These are phyloP conservation scores for Hypoxylon sp. DNA, from an alignment of 2,329 filamentous ascomycete species.

Conservation along the genomic window DNA sequence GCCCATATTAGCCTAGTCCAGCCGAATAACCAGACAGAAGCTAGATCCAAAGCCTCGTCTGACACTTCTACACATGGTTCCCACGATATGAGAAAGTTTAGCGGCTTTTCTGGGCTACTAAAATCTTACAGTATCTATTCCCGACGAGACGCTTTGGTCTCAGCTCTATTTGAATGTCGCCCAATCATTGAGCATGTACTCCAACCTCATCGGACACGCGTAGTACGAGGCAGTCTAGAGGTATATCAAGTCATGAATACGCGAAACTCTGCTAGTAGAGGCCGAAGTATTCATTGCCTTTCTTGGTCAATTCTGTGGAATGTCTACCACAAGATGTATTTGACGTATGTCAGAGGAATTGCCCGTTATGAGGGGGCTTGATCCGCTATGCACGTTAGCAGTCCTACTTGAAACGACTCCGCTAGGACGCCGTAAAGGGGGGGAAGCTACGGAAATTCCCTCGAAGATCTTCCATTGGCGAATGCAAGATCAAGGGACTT, in stretches of 20 bases:
- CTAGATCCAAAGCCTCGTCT: slow-evolving; percentile 27
- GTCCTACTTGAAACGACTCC: slow-evolving; percentile 25
- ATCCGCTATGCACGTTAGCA: slow-evolving; percentile 29
- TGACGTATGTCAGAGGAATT: slow-evolving; percentile 12
- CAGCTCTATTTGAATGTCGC: slow-evolving; percentile 24
- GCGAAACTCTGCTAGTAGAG: slow-evolving; percentile 9
- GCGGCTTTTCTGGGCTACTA: slow-evolving; percentile 12
- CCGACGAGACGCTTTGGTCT: slow-evolving; percentile 18
- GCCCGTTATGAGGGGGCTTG: slow-evolving; percentile 17
- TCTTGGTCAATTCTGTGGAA: slow-evolving; percentile 7
- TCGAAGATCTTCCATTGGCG: slow-evolving; percentile 29
- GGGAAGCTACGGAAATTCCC: slow-evolving; percentile 19
- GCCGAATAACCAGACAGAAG: slow-evolving; percentile 20
- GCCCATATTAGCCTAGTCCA: slow-evolving; percentile 16
- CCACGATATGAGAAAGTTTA: slow-evolving; percentile 3
- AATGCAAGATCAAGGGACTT: slow-evolving; percentile 33
- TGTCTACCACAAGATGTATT: slow-evolving; percentile 1
- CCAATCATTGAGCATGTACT: not conserved
- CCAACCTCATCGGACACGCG: slow-evolving; percentile 5
- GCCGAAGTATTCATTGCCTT: slow-evolving; percentile 7
- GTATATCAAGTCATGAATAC: slow-evolving; percentile 14
- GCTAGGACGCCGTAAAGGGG: slow-evolving; percentile 23
- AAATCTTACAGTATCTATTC: slow-evolving; percentile 32
- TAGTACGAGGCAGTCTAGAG: slow-evolving; percentile 5
- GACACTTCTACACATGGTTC: slow-evolving; percentile 17